These are phyloP conservation scores for Mycena sp. DNA, from an alignment of 1,284 basidiomycete species.

Conservation along the genomic window DNA sequence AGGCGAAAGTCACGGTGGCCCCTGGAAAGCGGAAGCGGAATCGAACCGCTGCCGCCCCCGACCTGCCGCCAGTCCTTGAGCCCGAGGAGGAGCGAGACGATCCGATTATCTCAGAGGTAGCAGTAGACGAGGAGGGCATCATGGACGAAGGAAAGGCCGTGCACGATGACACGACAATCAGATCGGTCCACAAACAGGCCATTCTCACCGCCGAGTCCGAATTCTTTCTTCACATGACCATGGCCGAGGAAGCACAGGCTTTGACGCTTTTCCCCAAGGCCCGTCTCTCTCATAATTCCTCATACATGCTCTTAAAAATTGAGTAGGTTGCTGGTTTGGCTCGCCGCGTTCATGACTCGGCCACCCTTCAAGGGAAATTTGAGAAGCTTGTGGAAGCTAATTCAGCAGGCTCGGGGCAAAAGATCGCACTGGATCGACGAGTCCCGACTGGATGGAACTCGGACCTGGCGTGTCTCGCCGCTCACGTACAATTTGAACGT, in stretches of 20 bases:
- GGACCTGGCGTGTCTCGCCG: constrained; percentile 29
- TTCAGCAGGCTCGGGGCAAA: neutral
- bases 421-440: constrained; percentile 23
- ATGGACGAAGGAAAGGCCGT: constrained; percentile 7
- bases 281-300: neutral
- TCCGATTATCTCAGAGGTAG: neutral
- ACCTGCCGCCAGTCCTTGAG: neutral
- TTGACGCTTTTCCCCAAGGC: constrained; percentile 12
- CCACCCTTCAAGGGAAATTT: constrained; percentile 33
- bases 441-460: constrained; percentile 34
- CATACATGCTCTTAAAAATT: neutral
- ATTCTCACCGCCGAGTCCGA: neutral
- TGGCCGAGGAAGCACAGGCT: neutral
- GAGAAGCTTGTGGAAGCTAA: constrained; percentile 26
- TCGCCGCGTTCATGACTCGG: constrained; percentile 13
- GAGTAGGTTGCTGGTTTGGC: constrained; percentile 33
- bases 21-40: constrained; percentile 1
- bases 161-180: neutral
- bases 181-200: neutral
- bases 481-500: constrained; percentile 28
- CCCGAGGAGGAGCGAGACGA: too few species aligned
- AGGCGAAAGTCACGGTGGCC: neutral
- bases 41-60: neutral
- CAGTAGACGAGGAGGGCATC: neutral
- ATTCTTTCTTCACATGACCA: neutral